A percentile compares a stretch with the other conserved stretches of the same genome.
These are phyloP conservation scores for Pyricularia pennisetigena DNA, from an alignment of 2,329 filamentous ascomycete genomes.

Conservation along the genomic window DNA sequence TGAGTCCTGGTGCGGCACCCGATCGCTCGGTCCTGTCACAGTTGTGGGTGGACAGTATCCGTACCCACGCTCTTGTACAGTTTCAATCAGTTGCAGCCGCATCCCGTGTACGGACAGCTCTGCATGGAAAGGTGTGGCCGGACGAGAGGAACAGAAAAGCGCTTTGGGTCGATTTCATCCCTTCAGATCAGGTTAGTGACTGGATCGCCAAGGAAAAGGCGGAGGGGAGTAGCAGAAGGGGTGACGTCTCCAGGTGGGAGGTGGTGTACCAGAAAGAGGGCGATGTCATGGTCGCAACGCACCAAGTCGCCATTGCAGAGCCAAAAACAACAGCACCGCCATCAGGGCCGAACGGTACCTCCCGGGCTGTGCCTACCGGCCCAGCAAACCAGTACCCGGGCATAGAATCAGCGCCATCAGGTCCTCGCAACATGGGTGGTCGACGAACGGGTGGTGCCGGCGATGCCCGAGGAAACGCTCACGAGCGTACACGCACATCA, in stretches of 20 bases:
- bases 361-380: constrained; percentile 15
- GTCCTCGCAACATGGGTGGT: constrained; percentile 12
- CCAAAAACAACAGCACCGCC: constrained; percentile 9
- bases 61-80: constrained; percentile 75
- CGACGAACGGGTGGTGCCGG: constrained; percentile 11
- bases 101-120: constrained; percentile 60
- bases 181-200: constrained; percentile 56
- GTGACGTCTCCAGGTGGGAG: constrained; percentile 51
- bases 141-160: constrained; percentile 75
- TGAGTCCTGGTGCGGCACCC: constrained; percentile 36
- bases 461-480: background rate
- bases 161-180: constrained; percentile 85
- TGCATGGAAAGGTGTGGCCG: constrained; percentile 79
- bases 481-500: constrained; percentile 24
- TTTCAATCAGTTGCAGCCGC: constrained; percentile 64
- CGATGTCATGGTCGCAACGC: constrained; percentile 43
- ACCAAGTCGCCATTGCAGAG: constrained; percentile 28
- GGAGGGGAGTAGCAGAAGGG: constrained; percentile 24
- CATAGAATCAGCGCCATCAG: constrained; percentile 24
- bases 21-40: constrained; percentile 48
- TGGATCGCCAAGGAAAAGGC: constrained; percentile 67
- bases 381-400: constrained; percentile 16
- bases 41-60: constrained; percentile 76
- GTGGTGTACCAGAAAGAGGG: constrained; percentile 55
- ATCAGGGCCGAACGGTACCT: constrained; percentile 8